Conservation (phyloP, 768 basidiomycete genomes). For the Kockovaella imperatae region DNA sequence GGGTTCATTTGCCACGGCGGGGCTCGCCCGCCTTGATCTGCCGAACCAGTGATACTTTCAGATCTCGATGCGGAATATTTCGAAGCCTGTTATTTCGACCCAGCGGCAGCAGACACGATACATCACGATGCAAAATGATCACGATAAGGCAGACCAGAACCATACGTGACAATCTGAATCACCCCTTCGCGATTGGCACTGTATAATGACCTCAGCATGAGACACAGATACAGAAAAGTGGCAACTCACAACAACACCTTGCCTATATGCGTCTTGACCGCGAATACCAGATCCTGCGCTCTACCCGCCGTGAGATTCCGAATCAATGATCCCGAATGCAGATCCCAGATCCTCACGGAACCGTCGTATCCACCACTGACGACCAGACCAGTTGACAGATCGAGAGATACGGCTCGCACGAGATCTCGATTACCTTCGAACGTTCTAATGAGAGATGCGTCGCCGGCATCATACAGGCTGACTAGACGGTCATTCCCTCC, state of each 20-base stretch:
- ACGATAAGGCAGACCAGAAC: conserved; percentile 20
- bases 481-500: conserved; percentile 21
- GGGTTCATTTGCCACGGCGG: too few relatives aligned
- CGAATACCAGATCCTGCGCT: conserved; percentile 10
- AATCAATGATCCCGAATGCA: conserved; percentile 11
- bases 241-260: conserved; percentile 10
- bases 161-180: conserved; percentile 17
- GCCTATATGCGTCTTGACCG: conserved; percentile 3
- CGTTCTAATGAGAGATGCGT: conserved; percentile 8
- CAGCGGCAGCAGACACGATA: too few relatives aligned
- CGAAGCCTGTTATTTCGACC: too few relatives aligned
- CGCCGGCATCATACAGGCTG: conserved; percentile 12
- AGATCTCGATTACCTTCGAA: conserved; percentile 24
- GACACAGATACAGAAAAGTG: not conserved
- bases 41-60: too few relatives aligned
- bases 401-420: conserved; percentile 17
- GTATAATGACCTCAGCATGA: not conserved
- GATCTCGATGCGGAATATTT: too few relatives aligned
- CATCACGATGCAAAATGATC: conserved; percentile 17
- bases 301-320: conserved; percentile 3
- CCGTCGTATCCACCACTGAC: conserved; percentile 32
- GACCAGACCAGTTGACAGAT: conserved; percentile 8
- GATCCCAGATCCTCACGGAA: conserved; percentile 20
- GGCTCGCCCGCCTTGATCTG: too few relatives aligned
- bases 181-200: conserved; percentile 19